Evolutionary conservation across 495 filamentous ascomycete species (phyloP).

Genomic region (Neurospora sp.): DNA sequence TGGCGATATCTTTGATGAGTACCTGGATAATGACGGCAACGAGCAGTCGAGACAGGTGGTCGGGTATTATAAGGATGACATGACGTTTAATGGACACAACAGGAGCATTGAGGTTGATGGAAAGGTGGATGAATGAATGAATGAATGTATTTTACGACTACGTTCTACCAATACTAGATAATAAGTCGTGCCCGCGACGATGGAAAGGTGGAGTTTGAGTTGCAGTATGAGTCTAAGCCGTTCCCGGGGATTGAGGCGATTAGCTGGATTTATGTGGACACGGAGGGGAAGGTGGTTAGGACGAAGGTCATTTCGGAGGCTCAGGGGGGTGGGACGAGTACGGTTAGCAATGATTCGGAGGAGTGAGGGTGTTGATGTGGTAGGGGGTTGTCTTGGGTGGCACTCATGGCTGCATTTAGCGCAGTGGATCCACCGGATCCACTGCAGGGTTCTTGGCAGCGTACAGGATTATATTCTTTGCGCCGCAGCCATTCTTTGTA

Average conservation of each 20-base stretch:
- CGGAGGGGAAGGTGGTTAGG: slow-evolving; percentile 32
- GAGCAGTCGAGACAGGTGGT: slow-evolving; percentile 28
- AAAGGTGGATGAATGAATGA: no score
- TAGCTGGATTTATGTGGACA: slow-evolving; percentile 37
- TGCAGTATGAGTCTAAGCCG: slow-evolving; percentile 44
- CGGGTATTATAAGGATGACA: slow-evolving; percentile 38
- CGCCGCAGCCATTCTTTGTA: no score
- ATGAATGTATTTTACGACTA: no score
- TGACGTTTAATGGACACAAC: slow-evolving; percentile 45
- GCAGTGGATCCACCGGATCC: no score
- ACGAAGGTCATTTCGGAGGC: slow-evolving; percentile 43
- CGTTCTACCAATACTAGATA: no score
- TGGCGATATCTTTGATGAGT: slow-evolving; percentile 41
- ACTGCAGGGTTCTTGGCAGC: no score
- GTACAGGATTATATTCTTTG: no score
- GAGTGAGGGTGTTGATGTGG: no score
- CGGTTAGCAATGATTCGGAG: slow-evolving; percentile 32
- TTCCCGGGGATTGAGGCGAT: slow-evolving; percentile 38
- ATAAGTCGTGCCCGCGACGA: no score
- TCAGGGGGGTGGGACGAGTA: slow-evolving; percentile 38
- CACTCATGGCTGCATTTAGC: no score
- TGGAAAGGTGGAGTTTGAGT: slow-evolving; percentile 36
- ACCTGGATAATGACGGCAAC: slow-evolving; percentile 42
- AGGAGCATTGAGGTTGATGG: slow-evolving; percentile 34
- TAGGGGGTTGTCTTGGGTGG: no score